Percentiles rank a stretch among this genome's conserved stretches.
These are phyloP conservation scores for Solanum hybrid DNA, from an alignment of 305 asterid genomes.

Conservation along the genomic window DNA sequence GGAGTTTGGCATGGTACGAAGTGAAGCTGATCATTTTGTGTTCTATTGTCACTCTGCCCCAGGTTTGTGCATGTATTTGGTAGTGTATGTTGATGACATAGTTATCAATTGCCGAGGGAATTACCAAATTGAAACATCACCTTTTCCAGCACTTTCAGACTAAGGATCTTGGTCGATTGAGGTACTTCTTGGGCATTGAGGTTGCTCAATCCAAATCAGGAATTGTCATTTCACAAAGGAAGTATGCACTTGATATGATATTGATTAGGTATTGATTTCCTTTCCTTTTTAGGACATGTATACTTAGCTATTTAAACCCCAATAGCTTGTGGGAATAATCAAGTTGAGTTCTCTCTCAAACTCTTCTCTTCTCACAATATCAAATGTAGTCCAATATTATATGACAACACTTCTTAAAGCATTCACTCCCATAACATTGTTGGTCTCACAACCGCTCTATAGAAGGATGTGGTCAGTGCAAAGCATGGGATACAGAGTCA, in stretches of 20 bases:
- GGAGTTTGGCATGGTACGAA: no score
- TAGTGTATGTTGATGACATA: no score
- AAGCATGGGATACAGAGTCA: background rate
- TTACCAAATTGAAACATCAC: background rate
- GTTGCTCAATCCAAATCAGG: background rate
- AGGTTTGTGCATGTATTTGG: no score
- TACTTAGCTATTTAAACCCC: background rate
- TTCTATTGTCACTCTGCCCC: no score
- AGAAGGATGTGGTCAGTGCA: background rate
- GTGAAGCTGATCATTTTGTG: no score
- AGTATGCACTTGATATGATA: background rate
- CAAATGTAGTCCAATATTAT: background rate
- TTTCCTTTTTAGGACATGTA: background rate
- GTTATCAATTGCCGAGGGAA: background rate
- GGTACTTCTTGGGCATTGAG: background rate
- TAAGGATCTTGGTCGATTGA: background rate
- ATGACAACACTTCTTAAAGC: background rate
- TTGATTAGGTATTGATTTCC: background rate
- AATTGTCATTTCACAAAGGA: background rate
- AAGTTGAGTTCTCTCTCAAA: background rate
- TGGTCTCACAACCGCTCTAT: background rate
- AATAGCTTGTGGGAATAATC: background rate
- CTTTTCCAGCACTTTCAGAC: background rate
- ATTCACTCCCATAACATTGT: background rate
- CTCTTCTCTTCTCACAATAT: background rate